Base-by-base conservation (phyloP, 164 flowering plant genomes). In the Warburgia ugandensis region DNA sequence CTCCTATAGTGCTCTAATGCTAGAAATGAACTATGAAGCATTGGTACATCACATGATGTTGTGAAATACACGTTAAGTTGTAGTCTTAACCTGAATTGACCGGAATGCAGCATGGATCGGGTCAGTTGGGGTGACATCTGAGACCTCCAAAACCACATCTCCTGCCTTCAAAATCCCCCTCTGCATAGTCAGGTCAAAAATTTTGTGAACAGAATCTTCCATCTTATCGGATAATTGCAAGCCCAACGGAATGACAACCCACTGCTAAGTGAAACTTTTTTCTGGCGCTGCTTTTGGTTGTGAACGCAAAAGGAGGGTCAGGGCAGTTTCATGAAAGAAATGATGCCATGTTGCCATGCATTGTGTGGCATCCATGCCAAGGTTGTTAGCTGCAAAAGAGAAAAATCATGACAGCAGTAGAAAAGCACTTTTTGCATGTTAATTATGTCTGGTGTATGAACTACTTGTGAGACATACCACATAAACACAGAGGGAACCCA, bases 291-390 rank as follows among this genome's bases (percentile, higher is more conserved):
- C 47, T 56, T 29, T 68, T 66, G 54, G 71, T 55, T 3, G 95
- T 90, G 71, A 90, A 81, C 27, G 97, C 97, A 56, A 89, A 80
- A 39, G 92, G 90, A 49, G 88, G 68, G 42, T 78, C 62, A 31
- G 97, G 97, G 5, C 94, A 90, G 70, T 77, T 77, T 3, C 94
- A 76, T 35, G 97, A 84, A 25, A 90, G 55, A 41, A 90, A 81
- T 4, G 88, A 77, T 17, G 97, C 95, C 94, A 84, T 86, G 8
- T 74, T 60, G 2, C 97, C 97, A 22, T 75, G 77, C 48, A 70
- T 78, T 52, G 97, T 86, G 67, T 77, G 6, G 94, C 95, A 63
- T 83, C 95, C 45, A 86, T 83, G 0, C 80, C 84, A 38, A 90
- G 83, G 42, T 77, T 86, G 67, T 82, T 79, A 6, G 95, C 94